Percentiles rank a stretch among this genome's conserved stretches.
Conservation (phyloP, 2,329 filamentous ascomycete species). For the Ophiocordyceps robertsii region DNA sequence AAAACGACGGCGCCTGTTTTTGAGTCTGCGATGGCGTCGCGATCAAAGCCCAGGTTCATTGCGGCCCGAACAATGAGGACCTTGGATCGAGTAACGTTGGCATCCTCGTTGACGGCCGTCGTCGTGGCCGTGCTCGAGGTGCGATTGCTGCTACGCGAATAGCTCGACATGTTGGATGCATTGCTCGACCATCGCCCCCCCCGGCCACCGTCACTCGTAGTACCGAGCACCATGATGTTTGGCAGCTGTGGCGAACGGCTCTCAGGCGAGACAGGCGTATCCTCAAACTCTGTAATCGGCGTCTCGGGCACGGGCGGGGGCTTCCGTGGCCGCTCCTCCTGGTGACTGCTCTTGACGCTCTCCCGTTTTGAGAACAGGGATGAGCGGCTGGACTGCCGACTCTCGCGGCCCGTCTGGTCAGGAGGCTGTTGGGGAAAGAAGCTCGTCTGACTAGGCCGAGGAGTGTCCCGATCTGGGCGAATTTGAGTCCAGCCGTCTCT, state of each 20-base stretch:
- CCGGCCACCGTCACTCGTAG: slow-evolving; percentile 42
- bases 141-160: slow-evolving; percentile 56
- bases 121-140: slow-evolving; percentile 63
- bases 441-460: slow-evolving; percentile 63
- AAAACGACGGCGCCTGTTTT: slow-evolving; percentile 40
- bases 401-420: slow-evolving; percentile 34
- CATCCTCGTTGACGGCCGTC: slow-evolving; percentile 54
- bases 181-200: slow-evolving; percentile 71
- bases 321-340: slow-evolving; percentile 35
- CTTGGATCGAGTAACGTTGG: slow-evolving; percentile 66
- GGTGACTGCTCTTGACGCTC: slow-evolving; percentile 31
- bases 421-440: slow-evolving; percentile 46
- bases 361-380: slow-evolving; percentile 38
- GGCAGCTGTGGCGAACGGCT: slow-evolving; percentile 63
- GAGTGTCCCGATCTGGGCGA: slow-evolving; percentile 73
- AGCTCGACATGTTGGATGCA: slow-evolving; percentile 65
- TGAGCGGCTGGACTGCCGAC: slow-evolving; percentile 35
- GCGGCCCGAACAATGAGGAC: slow-evolving; percentile 72
- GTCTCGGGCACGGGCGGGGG: slow-evolving; percentile 60
- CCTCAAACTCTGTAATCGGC: slow-evolving; percentile 89
- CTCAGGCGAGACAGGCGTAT: slow-evolving; percentile 71
- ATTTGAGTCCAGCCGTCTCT: slow-evolving; percentile 84
- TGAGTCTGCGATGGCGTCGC: slow-evolving; percentile 34
- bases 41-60: slow-evolving; percentile 68
- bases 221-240: slow-evolving; percentile 78